Base-by-base conservation (phyloP, 495 filamentous ascomycete genomes). In the Tuber melanosporum region DNA sequence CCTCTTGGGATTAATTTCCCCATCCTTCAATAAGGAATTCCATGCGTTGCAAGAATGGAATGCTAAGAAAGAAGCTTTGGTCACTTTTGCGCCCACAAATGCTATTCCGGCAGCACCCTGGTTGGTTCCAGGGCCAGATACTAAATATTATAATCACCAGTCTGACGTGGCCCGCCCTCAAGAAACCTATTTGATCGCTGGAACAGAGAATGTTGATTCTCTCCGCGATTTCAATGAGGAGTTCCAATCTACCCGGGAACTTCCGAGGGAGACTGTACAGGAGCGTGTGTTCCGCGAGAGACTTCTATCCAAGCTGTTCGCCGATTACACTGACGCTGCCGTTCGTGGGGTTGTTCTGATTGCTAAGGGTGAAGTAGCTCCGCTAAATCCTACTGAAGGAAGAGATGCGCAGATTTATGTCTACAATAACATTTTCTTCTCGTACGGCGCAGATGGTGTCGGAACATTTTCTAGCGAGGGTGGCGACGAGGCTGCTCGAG, bases 341-440 rank as follows among this genome's bases (percentile, higher is more conserved):
- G 91, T 93, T 44, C 90, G 93, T 62, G 96, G 96, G 72, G 96
- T 95, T n/a, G 91, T 97, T 46, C 85, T 98, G 69, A 94, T 99
- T 75, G 95, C 94, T 41, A 90, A 92, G 75, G 96, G 95, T 49
- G 96, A 99, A 84, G 91, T 99, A 74, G 91, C 94, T 47, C 94
- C 96, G n/a, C 86, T 99, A 73, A 99, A 99, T 85, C 96, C 96
- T 14, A 98, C 95, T 1, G 96, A 99, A 85, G 90, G 87, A 72
- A 89, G 87, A 71, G 94, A 98, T 84, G 96, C 96, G 4, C 96
- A 98, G 86, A 99, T 99, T 78, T 99, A 97, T 83, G 94, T 99
- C 22, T 98, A 98, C 86, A 98, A 98, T 87, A 98, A 98, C 85
- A 92, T 99, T 76, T 99, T 99, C 87, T 98, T 95, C 87, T 98